Percentiles rank a stretch among this genome's conserved stretches.
Conservation (phyloP, 257 asterid species). For the Verbena officinalis region DNA sequence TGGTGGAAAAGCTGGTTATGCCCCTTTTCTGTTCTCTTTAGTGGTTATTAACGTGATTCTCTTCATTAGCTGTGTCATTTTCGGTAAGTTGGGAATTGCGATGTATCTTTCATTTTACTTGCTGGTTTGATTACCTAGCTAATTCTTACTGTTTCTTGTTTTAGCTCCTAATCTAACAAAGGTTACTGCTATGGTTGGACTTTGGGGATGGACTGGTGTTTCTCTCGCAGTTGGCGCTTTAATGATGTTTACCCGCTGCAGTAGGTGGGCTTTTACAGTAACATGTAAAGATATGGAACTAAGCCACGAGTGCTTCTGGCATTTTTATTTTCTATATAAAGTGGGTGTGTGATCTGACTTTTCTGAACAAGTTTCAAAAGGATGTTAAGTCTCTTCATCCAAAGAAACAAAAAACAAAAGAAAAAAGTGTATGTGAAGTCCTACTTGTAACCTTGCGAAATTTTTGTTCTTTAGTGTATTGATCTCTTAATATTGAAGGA, state of each 20-base stretch:
- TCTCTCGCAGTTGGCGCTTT: slow-evolving; percentile 74
- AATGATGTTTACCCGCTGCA: slow-evolving; percentile 73
- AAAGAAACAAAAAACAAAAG: neutral
- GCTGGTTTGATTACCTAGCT: slow-evolving; percentile 34
- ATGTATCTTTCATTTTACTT: slow-evolving; percentile 17
- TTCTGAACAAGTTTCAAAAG: no score
- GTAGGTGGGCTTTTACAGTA: slow-evolving; percentile 60
- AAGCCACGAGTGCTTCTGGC: slow-evolving; percentile 18
- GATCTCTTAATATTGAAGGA: neutral
- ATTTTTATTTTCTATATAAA: slow-evolving; percentile 13
- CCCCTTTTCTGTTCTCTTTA: slow-evolving; percentile 72
- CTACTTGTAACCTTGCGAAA: slow-evolving; percentile 9
- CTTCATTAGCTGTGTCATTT: slow-evolving; percentile 68
- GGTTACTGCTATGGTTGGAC: slow-evolving; percentile 88
- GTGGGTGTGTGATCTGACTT: neutral
- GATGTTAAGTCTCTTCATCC: no score
- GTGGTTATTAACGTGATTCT: slow-evolving; percentile 66
- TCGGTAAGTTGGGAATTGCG: slow-evolving; percentile 67
- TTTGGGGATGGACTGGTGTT: slow-evolving; percentile 93
- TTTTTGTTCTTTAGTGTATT: neutral
- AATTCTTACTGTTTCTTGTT: slow-evolving; percentile 43
- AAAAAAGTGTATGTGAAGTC: slow-evolving; percentile 4
- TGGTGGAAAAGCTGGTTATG: slow-evolving; percentile 69
- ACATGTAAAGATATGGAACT: slow-evolving; percentile 15
- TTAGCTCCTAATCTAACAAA: slow-evolving; percentile 80